These are phyloP conservation scores for Xylariaceae sp. DNA, from an alignment of 2,329 filamentous ascomycete species.

Conservation along the genomic window DNA sequence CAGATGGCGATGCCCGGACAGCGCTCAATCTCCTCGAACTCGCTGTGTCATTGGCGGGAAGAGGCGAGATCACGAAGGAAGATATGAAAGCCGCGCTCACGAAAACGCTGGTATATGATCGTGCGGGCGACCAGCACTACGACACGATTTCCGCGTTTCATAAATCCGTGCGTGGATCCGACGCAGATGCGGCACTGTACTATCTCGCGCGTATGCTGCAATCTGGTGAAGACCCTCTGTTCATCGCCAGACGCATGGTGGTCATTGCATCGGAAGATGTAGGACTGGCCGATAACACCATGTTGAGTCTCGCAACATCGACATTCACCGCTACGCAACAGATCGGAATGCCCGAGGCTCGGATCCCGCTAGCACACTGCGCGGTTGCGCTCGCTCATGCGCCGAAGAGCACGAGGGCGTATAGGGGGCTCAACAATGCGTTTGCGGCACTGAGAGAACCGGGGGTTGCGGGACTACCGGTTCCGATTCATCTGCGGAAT, in stretches of 20 bases:
- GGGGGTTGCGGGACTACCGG: slow-evolving; percentile 74
- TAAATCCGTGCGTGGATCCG: slow-evolving; percentile 86
- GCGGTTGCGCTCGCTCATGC: slow-evolving; percentile 77
- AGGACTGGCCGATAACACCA: slow-evolving; percentile 80
- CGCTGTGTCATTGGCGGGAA: slow-evolving; percentile 71
- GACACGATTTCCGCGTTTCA: slow-evolving; percentile 97
- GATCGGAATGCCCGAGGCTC: slow-evolving; percentile 91
- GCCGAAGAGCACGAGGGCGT: slow-evolving; percentile 83
- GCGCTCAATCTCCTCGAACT: slow-evolving; percentile 90
- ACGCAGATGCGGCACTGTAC: slow-evolving; percentile 86
- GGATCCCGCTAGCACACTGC: slow-evolving; percentile 87
- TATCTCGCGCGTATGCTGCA: slow-evolving; percentile 96
- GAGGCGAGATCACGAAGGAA: slow-evolving; percentile 65
- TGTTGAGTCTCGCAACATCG: slow-evolving; percentile 81
- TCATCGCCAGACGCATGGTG: slow-evolving; percentile 87
- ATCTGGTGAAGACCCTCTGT: slow-evolving; percentile 89
- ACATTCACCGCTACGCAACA: slow-evolving; percentile 87
- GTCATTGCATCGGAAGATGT: slow-evolving; percentile 95
- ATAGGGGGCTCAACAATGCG: slow-evolving; percentile 77
- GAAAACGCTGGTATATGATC: slow-evolving; percentile 91
- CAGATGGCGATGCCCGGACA: slow-evolving; percentile 89
- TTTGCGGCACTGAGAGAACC: slow-evolving; percentile 78
- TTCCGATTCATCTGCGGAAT: slow-evolving; percentile 86
- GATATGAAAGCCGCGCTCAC: slow-evolving; percentile 81
- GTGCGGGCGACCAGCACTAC: slow-evolving; percentile 94